A percentile compares a stretch with the other conserved stretches of the same genome.
These are phyloP conservation scores for Keqinozyma sinolaborantium DNA, from an alignment of 1,139 yeast genomes.

Conservation along the genomic window DNA sequence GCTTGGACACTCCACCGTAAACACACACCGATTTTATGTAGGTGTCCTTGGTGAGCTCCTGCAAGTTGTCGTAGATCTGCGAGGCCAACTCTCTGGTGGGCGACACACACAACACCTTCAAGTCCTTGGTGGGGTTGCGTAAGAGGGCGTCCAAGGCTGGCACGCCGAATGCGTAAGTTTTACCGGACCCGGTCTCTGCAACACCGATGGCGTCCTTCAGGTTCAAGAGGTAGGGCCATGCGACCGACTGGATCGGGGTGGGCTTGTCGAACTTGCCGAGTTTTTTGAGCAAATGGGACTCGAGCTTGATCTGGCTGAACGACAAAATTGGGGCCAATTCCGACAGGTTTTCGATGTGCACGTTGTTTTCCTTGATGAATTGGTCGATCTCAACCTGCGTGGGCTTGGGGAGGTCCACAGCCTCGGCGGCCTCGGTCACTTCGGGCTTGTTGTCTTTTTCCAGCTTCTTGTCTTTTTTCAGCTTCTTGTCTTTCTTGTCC, in stretches of 20 bases:
- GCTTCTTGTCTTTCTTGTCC: slow-evolving; percentile 28
- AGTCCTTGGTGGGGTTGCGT: slow-evolving; percentile 42
- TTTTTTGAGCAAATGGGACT: slow-evolving; percentile 51
- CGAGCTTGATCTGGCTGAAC: slow-evolving; percentile 60
- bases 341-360: slow-evolving; percentile 66
- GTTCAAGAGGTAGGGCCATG: slow-evolving; percentile 89
- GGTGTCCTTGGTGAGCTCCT: slow-evolving; percentile 58
- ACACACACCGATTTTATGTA: slow-evolving; percentile 75
- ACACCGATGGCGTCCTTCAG: slow-evolving; percentile 93
- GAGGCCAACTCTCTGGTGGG: slow-evolving; percentile 98
- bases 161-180: slow-evolving; percentile 95
- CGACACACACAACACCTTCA: slow-evolving; percentile 80
- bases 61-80: slow-evolving; percentile 85
- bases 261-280: slow-evolving; percentile 79
- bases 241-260: slow-evolving; percentile 93
- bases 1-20: slow-evolving; percentile 97
- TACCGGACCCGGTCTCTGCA: slow-evolving; percentile 98
- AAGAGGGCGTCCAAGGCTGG: slow-evolving; percentile 84
- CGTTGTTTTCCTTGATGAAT: slow-evolving; percentile 70
- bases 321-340: slow-evolving; percentile 66
- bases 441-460: slow-evolving; percentile 6
- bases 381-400: slow-evolving; percentile 56
- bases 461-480: slow-evolving; percentile 10
- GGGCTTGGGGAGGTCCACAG: slow-evolving; percentile 22
- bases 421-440: slow-evolving; percentile 23